Evolutionary conservation across 2,329 filamentous ascomycete genomes (phyloP).

Genomic region (Colletotrichum godetiae): DNA sequence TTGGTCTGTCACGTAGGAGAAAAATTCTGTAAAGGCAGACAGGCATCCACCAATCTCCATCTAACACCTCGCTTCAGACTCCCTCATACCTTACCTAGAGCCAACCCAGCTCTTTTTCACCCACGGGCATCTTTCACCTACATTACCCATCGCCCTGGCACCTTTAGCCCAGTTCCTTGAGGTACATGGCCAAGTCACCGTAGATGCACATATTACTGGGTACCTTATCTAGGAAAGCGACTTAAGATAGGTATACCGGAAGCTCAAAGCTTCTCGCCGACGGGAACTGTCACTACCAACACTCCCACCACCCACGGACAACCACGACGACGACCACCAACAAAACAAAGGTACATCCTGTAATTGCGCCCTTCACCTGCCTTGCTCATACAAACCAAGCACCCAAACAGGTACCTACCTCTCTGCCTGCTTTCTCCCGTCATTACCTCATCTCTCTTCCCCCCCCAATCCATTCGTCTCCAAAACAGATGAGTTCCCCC

Average conservation of each 20-base stretch:
- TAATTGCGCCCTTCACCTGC: background rate
- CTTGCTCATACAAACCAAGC: background rate
- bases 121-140: background rate
- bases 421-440: background rate
- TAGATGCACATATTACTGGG: background rate
- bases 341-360: background rate
- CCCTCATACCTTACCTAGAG: background rate
- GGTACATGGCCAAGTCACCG: background rate
- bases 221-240: background rate
- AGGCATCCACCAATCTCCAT: background rate
- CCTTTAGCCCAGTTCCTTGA: background rate
- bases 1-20: background rate
- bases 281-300: background rate
- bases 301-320: background rate
- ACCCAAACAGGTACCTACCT: background rate
- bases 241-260: conserved; percentile 1
- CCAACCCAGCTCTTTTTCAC: background rate
- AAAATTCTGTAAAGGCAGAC: background rate
- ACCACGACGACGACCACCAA: no score
- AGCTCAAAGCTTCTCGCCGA: conserved; percentile 16
- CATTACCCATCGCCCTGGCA: conserved; percentile 5
- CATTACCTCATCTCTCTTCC: conserved; percentile 28
- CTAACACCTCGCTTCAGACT: background rate
- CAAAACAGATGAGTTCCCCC: conserved; percentile 17
- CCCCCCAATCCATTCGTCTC: conserved; percentile 15